Evolutionary conservation across 495 filamentous ascomycete species (phyloP).

Genomic region (Viridothelium virens): DNA sequence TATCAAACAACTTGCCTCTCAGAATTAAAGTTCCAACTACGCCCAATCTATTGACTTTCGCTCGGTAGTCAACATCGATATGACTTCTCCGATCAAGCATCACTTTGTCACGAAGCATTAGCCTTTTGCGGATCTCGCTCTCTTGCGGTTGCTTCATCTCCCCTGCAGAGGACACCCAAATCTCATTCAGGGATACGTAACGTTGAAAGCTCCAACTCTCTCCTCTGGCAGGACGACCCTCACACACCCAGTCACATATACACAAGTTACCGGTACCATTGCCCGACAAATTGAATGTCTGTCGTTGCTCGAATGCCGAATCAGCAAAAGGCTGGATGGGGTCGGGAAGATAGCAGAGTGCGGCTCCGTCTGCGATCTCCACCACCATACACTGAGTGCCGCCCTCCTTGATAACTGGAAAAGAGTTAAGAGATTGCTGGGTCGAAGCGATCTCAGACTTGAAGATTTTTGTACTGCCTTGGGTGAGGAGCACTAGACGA

Average conservation of each 20-base stretch:
- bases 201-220: constrained; percentile 76
- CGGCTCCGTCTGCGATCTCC: constrained; percentile 51
- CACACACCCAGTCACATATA: constrained; percentile 85
- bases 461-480: constrained; percentile 95
- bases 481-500: constrained; percentile 76
- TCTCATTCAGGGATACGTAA: constrained; percentile 79
- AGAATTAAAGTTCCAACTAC: constrained; percentile 80
- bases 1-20: constrained; percentile 60
- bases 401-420: neutral
- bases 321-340: constrained; percentile 80
- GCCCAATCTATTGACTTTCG: constrained; percentile 56
- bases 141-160: constrained; percentile 31
- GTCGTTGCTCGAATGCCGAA: constrained; percentile 73
- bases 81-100: constrained; percentile 52
- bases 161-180: constrained; percentile 49
- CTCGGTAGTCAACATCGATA: constrained; percentile 19
- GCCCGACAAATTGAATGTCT: constrained; percentile 58
- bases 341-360: constrained; percentile 87
- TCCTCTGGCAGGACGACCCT: constrained; percentile 77
- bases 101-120: constrained; percentile 75
- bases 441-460: constrained; percentile 46
- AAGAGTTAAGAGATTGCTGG: constrained; percentile 5
- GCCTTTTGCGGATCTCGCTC: constrained; percentile 34
- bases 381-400: constrained; percentile 60
- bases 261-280: constrained; percentile 56